A percentile compares a stretch with the other conserved stretches of the same genome.
phyloP scores from a whole-genome alignment of 345 rosid genomes.

The Sisymbrium irio region DNA sequence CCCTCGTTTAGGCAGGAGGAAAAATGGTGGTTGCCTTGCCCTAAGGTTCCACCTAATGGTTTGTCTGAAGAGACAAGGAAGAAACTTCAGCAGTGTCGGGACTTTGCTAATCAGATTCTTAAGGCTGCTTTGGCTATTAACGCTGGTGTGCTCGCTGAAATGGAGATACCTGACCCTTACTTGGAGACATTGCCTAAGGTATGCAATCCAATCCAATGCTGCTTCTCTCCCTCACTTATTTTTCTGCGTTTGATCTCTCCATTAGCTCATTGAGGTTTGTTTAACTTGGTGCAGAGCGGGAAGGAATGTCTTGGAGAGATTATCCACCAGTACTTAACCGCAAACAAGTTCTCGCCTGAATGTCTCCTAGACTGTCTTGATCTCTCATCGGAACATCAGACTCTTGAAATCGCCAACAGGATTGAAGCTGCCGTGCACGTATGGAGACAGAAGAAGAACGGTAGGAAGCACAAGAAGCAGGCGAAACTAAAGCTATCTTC shows the following conservation, averaged over 20 bases:
- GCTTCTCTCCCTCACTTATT: background rate
- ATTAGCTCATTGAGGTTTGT: background rate
- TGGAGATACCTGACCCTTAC: constrained; percentile 90
- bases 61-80: constrained; percentile 76
- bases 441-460: constrained; percentile 76
- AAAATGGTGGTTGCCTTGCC: constrained; percentile 51
- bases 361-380: constrained; percentile 86
- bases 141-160: constrained; percentile 79
- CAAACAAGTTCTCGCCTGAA: constrained; percentile 80
- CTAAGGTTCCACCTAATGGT: constrained; percentile 75
- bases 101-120: constrained; percentile 84
- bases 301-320: constrained; percentile 79
- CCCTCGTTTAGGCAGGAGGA: constrained; percentile 81
- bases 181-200: constrained; percentile 93
- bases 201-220: background rate
- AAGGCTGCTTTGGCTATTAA: constrained; percentile 99
- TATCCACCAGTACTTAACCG: constrained; percentile 74
- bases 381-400: constrained; percentile 79
- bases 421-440: constrained; percentile 81
- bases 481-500: constrained; percentile 49
- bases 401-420: constrained; percentile 77
- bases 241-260: too few species aligned
- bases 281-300: constrained; percentile 49
- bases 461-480: constrained; percentile 43
- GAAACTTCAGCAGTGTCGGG: constrained; percentile 79